Conservation (phyloP, 345 rosid genomes). For the Kernera saxatilis region DNA sequence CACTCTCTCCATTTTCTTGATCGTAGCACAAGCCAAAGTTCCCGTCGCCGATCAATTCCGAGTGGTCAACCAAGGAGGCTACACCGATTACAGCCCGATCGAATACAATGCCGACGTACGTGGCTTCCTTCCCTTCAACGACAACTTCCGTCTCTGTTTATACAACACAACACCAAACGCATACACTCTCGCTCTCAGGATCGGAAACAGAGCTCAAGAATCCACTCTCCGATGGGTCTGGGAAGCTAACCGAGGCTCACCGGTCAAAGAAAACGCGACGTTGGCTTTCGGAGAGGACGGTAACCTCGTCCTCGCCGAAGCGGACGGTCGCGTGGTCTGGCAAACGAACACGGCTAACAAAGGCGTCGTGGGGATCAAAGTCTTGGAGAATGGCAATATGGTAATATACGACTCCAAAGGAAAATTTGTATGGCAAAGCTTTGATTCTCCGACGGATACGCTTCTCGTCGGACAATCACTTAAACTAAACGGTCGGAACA, state of each 20-base stretch:
- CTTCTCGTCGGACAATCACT: conserved; percentile 53
- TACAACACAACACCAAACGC: conserved; percentile 53
- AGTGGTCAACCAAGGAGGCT: conserved; percentile 21
- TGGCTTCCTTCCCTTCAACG: neutral
- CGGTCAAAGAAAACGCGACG: conserved; percentile 52
- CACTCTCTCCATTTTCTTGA: neutral
- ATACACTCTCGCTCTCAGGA: conserved; percentile 45
- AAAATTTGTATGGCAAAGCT: conserved; percentile 49
- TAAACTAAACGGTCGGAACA: conserved; percentile 21
- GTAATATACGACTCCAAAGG: conserved; percentile 43
- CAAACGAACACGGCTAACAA: conserved; percentile 54
- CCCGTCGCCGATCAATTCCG: conserved; percentile 5
- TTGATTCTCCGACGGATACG: conserved; percentile 51
- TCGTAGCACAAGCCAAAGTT: conserved; percentile 5
- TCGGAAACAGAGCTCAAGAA: conserved; percentile 36
- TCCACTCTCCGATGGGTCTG: conserved; percentile 46
- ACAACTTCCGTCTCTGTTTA: conserved; percentile 48
- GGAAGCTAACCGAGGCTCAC: conserved; percentile 62
- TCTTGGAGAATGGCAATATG: conserved; percentile 51
- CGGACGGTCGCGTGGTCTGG: conserved; percentile 51
- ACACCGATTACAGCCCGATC: conserved; percentile 15
- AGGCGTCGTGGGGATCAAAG: conserved; percentile 45
- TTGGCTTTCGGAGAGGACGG: conserved; percentile 42
- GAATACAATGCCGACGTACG: conserved; percentile 24
- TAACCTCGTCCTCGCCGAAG: conserved; percentile 45